Evolutionary conservation across 768 basidiomycete genomes (phyloP).

Genomic region (Russula sp.): DNA sequence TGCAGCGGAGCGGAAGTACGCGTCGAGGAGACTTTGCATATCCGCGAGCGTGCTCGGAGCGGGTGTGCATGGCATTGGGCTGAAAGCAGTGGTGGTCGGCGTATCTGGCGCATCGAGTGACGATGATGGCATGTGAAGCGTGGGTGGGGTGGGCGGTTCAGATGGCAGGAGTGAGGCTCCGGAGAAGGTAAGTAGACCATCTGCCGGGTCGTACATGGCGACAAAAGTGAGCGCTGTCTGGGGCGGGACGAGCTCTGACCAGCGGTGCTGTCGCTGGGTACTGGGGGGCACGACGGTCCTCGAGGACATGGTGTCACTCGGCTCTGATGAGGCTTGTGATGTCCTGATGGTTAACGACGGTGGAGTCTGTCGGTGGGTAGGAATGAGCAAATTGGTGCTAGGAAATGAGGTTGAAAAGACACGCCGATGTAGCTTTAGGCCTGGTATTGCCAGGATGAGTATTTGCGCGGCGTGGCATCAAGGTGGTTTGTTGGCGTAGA

Average conservation of each 20-base stretch:
- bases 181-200: slow-evolving; percentile 57
- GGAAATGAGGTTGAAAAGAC: not conserved
- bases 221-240: slow-evolving; percentile 57
- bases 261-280: slow-evolving; percentile 37
- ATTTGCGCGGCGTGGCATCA: slow-evolving; percentile 17
- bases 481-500: not conserved
- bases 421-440: slow-evolving; percentile 17
- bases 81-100: slow-evolving; percentile 25
- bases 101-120: slow-evolving; percentile 12
- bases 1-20: slow-evolving; percentile 26
- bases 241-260: slow-evolving; percentile 58
- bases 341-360: slow-evolving; percentile 11
- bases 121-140: slow-evolving; percentile 8
- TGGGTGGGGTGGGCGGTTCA: slow-evolving; percentile 19
- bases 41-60: slow-evolving; percentile 30
- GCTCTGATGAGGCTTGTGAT: not conserved
- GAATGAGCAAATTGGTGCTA: slow-evolving; percentile 3
- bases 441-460: slow-evolving; percentile 11
- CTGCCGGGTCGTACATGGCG: slow-evolving; percentile 56
- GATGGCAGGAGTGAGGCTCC: slow-evolving; percentile 45
- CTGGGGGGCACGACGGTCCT: slow-evolving; percentile 1
- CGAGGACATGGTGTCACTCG: slow-evolving; percentile 7
- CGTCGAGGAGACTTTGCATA: slow-evolving; percentile 30
- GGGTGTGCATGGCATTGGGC: slow-evolving; percentile 32
- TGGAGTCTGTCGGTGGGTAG: slow-evolving; percentile 16